Evolutionary conservation across 2,329 filamentous ascomycete species (phyloP), one percentile per base, ranked within the genome.

Genomic region (Sarocladium oryzae): DNA sequence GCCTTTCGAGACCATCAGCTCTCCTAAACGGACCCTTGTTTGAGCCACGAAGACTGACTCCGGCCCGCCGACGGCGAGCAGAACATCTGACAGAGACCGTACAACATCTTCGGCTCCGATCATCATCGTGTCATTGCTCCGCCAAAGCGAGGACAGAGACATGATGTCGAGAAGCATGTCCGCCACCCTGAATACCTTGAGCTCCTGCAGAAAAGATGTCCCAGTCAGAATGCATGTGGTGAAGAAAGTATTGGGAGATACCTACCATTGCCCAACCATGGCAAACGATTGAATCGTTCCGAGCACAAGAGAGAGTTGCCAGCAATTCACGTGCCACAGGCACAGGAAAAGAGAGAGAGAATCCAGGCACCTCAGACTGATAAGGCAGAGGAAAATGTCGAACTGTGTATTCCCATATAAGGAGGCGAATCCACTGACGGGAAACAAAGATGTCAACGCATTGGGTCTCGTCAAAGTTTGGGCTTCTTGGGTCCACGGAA

Each of bases 211-310:
- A 48, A 13, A 21, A 11, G 15, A 13, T 35, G 20, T 23, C 11
- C 49, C 23, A 49, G 43, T 23, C 10, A 28, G 11, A n/a, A n/a
- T n/a, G n/a, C n/a, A n/a, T n/a, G n/a, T n/a, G n/a, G 16, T 21
- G 7, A 5, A 13, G 6, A 40, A 20, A 23, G 20, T 4, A 11
- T 20, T 4, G 10, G 16, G 6, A 20, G 15, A 26, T 8, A 40
- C 60, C 52, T 41, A 61, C 60, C 41, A 62, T 57, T n/a, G 59
- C 60, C 38, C 61, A 62, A 2, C 60, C 60, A 26, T 62, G 58
- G 0, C 58, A 55, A n/a, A 52, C 55, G 2, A 62, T 60, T 3
- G 58, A 57, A 16, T 37, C 33, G 11, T 23, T 24, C 15, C 28
- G 16, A 11, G 33, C 51, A 6, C 37, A 32, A 18, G 35, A 16